Base-by-base conservation (phyloP, 2,329 filamentous ascomycete genomes). In the Cercospora sp. region DNA sequence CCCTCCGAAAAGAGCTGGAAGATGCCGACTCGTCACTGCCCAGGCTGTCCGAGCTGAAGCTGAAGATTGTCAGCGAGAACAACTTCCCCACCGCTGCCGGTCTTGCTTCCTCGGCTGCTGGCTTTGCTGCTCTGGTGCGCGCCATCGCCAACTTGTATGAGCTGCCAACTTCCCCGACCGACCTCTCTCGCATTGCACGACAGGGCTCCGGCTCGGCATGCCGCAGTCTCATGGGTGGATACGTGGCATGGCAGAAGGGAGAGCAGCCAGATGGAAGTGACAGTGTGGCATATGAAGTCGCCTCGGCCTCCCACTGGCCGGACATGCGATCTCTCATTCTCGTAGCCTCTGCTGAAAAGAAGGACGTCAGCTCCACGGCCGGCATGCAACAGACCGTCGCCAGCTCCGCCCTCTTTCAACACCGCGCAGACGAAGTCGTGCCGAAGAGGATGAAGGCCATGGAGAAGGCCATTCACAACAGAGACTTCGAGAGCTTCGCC, bases 1-100 rank as follows among this genome's bases (percentile, higher is more conserved):
- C 88, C 63, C 89, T 95, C 57, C 91, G 95, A 70, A 85, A 88
- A 63, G 84, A 88, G 26, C 85, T 98, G 76, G 95, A 99, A 81
- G 83, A 84, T 40, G 81, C 85, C 69, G 84, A 97, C 78, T 75
- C 89, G 0, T 89, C 88, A 23, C 86, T 97, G n/a, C 93, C 94
- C 53, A 92, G 91, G 80, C 88, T 99, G 66, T 91, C 93, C 10
- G 79, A 85, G 62, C 85, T 91, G 76, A 89, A 91, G 36, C 88
- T 99, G 69, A 91, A 90, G 75, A 90, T 99, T 73, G 93, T 97
- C 66, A 95, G 92, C 66, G 91, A 95, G 84, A 99, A 99, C 87
- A 99, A 99, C 86, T 99, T 99, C 86, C 95, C 95, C 71, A 99
- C 95, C 2, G 95, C 95, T 28, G 95, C 95, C 4, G 95, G 95